phyloP scores from a whole-genome alignment of 179 eudicot species.

The Silene noctiflora region DNA sequence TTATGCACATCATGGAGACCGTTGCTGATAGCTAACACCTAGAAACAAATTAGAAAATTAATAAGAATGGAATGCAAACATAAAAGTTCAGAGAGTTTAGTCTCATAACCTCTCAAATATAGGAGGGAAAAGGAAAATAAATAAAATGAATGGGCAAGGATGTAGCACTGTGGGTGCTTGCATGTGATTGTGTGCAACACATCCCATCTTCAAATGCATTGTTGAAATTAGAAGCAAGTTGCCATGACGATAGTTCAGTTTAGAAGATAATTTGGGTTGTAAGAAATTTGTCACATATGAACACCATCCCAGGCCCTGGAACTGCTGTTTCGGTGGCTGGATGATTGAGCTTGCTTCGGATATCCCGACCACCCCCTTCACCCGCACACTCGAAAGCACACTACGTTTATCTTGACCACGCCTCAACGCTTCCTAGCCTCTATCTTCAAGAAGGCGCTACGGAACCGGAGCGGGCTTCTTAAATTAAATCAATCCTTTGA shows the following conservation, averaged over 20 bases:
- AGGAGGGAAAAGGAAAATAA: background rate
- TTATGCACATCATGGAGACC: conserved; percentile 88
- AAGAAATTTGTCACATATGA: background rate
- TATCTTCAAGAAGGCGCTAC: no score
- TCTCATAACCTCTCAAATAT: conserved; percentile 5
- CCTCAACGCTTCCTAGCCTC: no score
- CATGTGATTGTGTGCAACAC: background rate
- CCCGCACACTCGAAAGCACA: no score
- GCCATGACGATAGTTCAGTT: background rate
- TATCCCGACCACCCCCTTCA: no score
- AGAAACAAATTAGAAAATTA: conserved; percentile 18
- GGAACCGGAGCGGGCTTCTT: no score
- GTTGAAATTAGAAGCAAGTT: conserved; percentile 8
- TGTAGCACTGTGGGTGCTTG: background rate
- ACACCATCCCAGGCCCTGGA: no score
- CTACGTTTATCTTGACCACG: no score
- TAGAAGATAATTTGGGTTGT: background rate
- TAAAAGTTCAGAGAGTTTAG: background rate
- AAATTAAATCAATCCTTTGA: no score
- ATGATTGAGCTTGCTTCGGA: no score
- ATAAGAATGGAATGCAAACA: conserved; percentile 9
- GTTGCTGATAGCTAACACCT: conserved; percentile 92
- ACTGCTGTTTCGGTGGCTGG: no score
- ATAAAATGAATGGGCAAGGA: background rate
- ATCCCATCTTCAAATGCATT: conserved; percentile 10